phyloP scores from a whole-genome alignment of 495 filamentous ascomycete genomes.

The Podospora pseudocomata region DNA sequence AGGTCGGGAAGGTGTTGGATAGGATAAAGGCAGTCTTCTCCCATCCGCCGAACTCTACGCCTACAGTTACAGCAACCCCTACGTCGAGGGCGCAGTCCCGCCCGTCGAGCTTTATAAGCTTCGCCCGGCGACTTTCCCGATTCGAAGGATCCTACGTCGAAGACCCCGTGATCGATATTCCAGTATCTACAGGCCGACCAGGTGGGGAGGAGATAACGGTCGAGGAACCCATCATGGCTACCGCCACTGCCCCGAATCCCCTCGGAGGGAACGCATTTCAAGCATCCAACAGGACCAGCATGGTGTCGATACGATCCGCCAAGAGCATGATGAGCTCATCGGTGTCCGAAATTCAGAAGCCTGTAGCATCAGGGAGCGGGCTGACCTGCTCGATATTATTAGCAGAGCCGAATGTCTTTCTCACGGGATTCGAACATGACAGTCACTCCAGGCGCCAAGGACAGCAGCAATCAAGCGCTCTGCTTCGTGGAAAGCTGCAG shows the following conservation, averaged over 20 bases:
- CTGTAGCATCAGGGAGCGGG: slow-evolving; percentile 69
- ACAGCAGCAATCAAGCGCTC: slow-evolving; percentile 58
- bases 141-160: slow-evolving; percentile 15
- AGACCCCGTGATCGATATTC: neutral
- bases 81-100: slow-evolving; percentile 15
- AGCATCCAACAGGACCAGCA: slow-evolving; percentile 38
- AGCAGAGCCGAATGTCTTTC: slow-evolving; percentile 84
- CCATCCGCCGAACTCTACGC: slow-evolving; percentile 23
- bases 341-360: slow-evolving; percentile 55
- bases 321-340: slow-evolving; percentile 42
- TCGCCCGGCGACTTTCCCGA: slow-evolving; percentile 29
- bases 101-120: slow-evolving; percentile 31
- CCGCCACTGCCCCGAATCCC: slow-evolving; percentile 23
- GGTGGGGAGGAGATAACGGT: slow-evolving; percentile 5
- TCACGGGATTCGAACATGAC: slow-evolving; percentile 86
- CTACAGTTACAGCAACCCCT: slow-evolving; percentile 16
- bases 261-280: slow-evolving; percentile 15
- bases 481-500: slow-evolving; percentile 80
- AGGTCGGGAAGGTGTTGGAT: slow-evolving; percentile 34
- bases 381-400: slow-evolving; percentile 69
- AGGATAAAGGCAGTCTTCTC: slow-evolving; percentile 42
- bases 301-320: slow-evolving; percentile 43
- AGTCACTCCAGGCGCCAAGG: slow-evolving; percentile 57
- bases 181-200: slow-evolving; percentile 22
- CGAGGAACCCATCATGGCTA: slow-evolving; percentile 26